phyloP scores from a whole-genome alignment of 148 eudicot genomes.

The Diospyros kaki region DNA sequence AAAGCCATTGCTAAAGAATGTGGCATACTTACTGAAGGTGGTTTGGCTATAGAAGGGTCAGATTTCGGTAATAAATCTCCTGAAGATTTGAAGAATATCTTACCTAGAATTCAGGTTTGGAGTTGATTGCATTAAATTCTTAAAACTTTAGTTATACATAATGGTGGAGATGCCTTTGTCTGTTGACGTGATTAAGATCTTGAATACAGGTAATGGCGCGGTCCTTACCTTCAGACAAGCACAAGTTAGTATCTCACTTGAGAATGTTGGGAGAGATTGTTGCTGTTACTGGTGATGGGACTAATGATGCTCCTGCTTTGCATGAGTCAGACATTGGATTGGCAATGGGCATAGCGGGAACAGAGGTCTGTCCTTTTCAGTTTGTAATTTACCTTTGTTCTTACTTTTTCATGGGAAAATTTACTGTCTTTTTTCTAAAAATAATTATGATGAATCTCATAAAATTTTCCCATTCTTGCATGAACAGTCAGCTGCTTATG shows the following conservation, averaged over 20 bases:
- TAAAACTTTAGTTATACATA: not conserved
- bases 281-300: slow-evolving; percentile 92
- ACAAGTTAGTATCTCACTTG: slow-evolving; percentile 47
- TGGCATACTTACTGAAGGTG: slow-evolving; percentile 73
- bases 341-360: slow-evolving; percentile 86
- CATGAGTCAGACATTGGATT: slow-evolving; percentile 90
- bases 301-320: slow-evolving; percentile 84
- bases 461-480: no score
- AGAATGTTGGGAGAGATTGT: slow-evolving; percentile 51
- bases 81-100: slow-evolving; percentile 49
- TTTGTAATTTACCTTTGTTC: not conserved
- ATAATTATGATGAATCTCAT: no score
- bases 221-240: slow-evolving; percentile 72
- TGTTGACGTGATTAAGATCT: not conserved
- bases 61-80: slow-evolving; percentile 50
- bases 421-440: not conserved
- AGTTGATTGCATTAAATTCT: not conserved
- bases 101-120: slow-evolving; percentile 74
- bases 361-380: slow-evolving; percentile 47
- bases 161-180: not conserved
- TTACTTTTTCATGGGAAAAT: not conserved
- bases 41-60: slow-evolving; percentile 83
- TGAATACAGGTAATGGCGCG: slow-evolving; percentile 70
- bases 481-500: no score
- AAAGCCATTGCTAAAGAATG: slow-evolving; percentile 97